phyloP scores from a whole-genome alignment of 2,329 filamentous ascomycete genomes.

The Fusarium praegraminearum region DNA sequence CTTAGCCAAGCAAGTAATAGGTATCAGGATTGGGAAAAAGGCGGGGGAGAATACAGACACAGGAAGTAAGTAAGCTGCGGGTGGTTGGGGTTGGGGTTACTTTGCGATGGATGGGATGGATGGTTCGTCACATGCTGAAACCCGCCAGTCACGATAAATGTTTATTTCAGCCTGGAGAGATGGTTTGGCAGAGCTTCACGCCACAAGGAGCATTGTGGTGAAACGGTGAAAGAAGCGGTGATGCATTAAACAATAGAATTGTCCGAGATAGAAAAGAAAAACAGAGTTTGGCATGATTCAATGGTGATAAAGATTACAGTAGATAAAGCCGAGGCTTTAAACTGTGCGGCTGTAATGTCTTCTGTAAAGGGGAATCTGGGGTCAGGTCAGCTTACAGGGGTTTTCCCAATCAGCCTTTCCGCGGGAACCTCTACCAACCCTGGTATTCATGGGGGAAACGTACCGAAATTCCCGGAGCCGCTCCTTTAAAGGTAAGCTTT shows the following conservation, averaged over 20 bases:
- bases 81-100: background rate
- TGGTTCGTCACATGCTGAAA: conserved; percentile 20
- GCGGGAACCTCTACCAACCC: background rate
- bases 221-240: conserved; percentile 19
- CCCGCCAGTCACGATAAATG: background rate
- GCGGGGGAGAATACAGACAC: background rate
- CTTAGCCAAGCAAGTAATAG: background rate
- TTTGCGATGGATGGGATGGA: background rate
- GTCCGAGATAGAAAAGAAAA: background rate
- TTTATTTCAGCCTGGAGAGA: background rate
- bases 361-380: conserved; percentile 31
- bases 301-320: background rate
- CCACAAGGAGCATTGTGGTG: conserved; percentile 23
- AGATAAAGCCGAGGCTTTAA: conserved; percentile 26
- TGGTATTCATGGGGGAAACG: background rate
- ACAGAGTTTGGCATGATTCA: conserved; percentile 8
- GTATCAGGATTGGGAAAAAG: background rate
- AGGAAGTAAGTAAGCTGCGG: conserved; percentile 6
- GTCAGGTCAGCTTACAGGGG: conserved; percentile 29
- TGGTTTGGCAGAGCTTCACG: conserved; percentile 16
- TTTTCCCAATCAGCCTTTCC: background rate
- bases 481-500: background rate
- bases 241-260: background rate
- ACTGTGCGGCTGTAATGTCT: background rate
- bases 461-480: conserved; percentile 26